phyloP scores from a whole-genome alignment of 441 rosid genomes.

The Daphne laureola region DNA sequence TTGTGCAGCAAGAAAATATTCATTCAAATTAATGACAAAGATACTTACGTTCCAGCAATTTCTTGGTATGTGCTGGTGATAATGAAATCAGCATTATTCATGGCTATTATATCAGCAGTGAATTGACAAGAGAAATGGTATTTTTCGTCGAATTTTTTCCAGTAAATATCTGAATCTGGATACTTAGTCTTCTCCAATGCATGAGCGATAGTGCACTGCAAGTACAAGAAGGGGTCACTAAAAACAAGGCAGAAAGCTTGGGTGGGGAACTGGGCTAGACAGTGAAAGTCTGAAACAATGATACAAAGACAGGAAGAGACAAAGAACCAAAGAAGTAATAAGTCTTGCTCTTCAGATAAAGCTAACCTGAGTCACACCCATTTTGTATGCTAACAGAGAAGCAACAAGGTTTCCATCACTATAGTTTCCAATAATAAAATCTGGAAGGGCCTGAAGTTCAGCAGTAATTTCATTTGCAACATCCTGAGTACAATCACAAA shows the following conservation, averaged over 20 bases:
- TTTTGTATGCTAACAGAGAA: slow-evolving; percentile 73
- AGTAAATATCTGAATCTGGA: slow-evolving; percentile 93
- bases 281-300: background rate
- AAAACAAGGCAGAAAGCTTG: slow-evolving; percentile 1
- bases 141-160: slow-evolving; percentile 82
- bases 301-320: background rate
- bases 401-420: slow-evolving; percentile 99
- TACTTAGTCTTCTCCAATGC: slow-evolving; percentile 98
- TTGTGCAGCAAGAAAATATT: background rate
- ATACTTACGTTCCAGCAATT: slow-evolving; percentile 87
- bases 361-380: slow-evolving; percentile 86
- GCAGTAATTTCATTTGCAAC: slow-evolving; percentile 76
- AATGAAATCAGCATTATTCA: slow-evolving; percentile 92
- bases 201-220: slow-evolving; percentile 95
- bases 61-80: slow-evolving; percentile 98
- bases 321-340: background rate
- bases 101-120: slow-evolving; percentile 91
- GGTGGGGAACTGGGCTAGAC: background rate
- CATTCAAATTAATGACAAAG: background rate
- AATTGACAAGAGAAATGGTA: slow-evolving; percentile 95
- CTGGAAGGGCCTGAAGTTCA: slow-evolving; percentile 76
- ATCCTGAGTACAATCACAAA: slow-evolving; percentile 40
- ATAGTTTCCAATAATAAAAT: slow-evolving; percentile 90
- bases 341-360: slow-evolving; percentile 1
- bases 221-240: slow-evolving; percentile 10